Percentiles rank a stretch among this genome's conserved stretches.
These are phyloP conservation scores for Botryotinia convoluta DNA, from an alignment of 2,329 filamentous ascomycete species.

Conservation along the genomic window DNA sequence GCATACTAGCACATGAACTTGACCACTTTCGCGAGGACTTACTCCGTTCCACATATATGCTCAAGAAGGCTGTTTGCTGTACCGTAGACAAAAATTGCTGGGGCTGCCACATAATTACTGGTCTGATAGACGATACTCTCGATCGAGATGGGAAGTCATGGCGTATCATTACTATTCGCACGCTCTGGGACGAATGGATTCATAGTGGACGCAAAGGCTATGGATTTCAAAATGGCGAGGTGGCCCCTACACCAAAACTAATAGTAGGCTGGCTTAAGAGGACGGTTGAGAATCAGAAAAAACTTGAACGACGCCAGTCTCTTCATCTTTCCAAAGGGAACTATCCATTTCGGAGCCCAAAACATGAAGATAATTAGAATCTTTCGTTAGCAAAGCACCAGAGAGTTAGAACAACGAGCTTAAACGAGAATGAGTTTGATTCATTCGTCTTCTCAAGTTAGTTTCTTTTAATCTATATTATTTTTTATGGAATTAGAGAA, in stretches of 20 bases:
- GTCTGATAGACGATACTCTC: no score
- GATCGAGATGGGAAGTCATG: no score
- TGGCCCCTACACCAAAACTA: background rate
- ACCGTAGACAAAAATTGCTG: background rate
- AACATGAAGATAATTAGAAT: background rate
- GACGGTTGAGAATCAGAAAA: background rate
- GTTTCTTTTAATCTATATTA: background rate
- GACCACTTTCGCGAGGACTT: background rate
- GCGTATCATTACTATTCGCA: no score
- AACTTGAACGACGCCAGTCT: background rate
- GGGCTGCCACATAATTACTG: no score
- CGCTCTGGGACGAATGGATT: background rate
- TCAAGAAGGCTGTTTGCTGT: background rate
- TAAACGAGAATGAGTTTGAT: background rate
- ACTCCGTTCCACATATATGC: background rate
- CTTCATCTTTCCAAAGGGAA: background rate
- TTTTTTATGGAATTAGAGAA: background rate
- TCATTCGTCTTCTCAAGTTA: background rate
- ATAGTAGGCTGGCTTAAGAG: background rate
- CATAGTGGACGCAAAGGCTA: background rate
- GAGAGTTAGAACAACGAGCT: background rate
- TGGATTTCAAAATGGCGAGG: background rate
- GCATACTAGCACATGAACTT: background rate
- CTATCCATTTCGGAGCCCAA: background rate
- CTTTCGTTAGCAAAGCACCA: background rate